Evolutionary conservation across 2,329 filamentous ascomycete species (phyloP), one percentile per base, ranked within the genome.

Genomic region (Endothia cerciana): DNA sequence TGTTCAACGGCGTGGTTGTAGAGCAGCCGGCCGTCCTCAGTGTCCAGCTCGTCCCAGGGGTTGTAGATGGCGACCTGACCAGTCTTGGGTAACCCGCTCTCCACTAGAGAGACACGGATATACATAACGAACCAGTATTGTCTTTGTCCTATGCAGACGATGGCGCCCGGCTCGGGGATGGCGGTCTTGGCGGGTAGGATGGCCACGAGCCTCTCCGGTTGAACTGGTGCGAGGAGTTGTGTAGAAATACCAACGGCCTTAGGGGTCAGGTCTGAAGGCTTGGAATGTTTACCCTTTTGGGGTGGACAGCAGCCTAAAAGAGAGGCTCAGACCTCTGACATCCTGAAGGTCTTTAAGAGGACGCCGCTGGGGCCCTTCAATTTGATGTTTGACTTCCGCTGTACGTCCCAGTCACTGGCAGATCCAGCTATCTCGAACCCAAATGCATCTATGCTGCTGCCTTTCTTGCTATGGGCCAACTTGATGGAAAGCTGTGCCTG

Each of bases 321-420:
- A 19, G 1, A 10, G 7, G 3, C 6, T 10, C 43, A 47, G 43
- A 47, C 43, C 5, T 7, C 8, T 22, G 43, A 47, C 19, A n/a
- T 1, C 3, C 2, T 5, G n/a, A 10, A 1, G 5, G 13, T n/a
- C n/a, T 2, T 22, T 1, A 47, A n/a, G n/a, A 8, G 4, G 3
- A 1, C 10, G 43, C 43, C 43, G 43, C 17, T 47, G 43, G 43
- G 43, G 13, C 43, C 17, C 17, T 47, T 47, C n/a, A 47, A 47
- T 2, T 47, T n/a, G 43, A 47, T 8, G 22, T 19, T 1, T 22
- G 43, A 47, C 4, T 47, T 10, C n/a, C 22, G 19, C 8, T 47
- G 6, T 47, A 25, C 5, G 22, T 47, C 22, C 43, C 43, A 47
- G 17, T n/a, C 43, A 19, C 43, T 47, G 4, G 22, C 43, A 11